Conservation (phyloP, 352 stramenopile genomes). For the Pythium folliculosum region DNA sequence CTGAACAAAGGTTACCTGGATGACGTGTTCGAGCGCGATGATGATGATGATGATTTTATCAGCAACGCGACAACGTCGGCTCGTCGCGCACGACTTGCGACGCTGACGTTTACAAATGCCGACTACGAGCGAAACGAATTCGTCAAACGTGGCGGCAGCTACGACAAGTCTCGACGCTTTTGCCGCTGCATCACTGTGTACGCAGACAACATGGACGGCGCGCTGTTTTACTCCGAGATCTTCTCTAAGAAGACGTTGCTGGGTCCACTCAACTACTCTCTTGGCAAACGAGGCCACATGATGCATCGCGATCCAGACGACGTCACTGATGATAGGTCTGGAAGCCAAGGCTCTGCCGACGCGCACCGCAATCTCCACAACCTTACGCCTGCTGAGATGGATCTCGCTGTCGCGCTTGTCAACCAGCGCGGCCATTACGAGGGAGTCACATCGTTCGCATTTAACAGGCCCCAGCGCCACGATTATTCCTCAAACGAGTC, state of each 20-base stretch:
- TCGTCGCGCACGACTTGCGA: constrained; percentile 19
- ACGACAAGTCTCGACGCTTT: constrained; percentile 29
- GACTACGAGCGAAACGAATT: constrained; percentile 28
- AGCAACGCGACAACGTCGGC: background rate
- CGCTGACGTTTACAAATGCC: constrained; percentile 21
- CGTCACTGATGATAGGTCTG: background rate
- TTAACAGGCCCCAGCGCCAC: background rate
- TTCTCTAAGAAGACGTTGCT: constrained; percentile 26
- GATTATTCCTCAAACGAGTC: background rate
- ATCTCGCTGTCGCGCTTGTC: constrained; percentile 50
- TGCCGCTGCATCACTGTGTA: constrained; percentile 49
- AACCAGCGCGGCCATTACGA: constrained; percentile 59
- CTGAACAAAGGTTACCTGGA: constrained; percentile 27
- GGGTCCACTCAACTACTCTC: constrained; percentile 32
- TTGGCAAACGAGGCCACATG: constrained; percentile 29
- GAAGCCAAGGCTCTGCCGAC: background rate
- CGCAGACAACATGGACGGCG: constrained; percentile 43
- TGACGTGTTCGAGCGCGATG: constrained; percentile 33
- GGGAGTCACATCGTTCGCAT: constrained; percentile 55
- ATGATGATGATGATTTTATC: background rate
- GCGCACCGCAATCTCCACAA: constrained; percentile 5
- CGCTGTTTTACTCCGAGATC: constrained; percentile 48
- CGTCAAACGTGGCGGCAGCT: constrained; percentile 19
- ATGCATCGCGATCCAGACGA: constrained; percentile 24
- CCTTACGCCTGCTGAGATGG: constrained; percentile 39